Conservation (phyloP, 2,329 filamentous ascomycete species). For the Penicillium sp. region DNA sequence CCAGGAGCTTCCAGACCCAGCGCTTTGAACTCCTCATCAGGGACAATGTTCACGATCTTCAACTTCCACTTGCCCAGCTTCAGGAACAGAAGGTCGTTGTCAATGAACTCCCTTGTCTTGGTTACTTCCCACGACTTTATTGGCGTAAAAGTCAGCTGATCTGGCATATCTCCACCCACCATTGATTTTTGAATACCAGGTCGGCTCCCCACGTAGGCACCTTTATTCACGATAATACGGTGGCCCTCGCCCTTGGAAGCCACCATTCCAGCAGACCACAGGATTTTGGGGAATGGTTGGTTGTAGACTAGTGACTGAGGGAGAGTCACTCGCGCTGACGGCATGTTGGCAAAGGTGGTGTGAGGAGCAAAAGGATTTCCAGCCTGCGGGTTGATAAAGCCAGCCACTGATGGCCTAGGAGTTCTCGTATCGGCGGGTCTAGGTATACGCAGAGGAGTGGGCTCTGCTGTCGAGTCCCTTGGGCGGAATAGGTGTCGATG, state of each 20-base stretch:
- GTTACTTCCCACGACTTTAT: constrained; percentile 50
- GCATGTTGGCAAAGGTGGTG: constrained; percentile 45
- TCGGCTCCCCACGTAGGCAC: constrained; percentile 56
- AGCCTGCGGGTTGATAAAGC: constrained; percentile 37
- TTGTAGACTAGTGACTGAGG: constrained; percentile 56
- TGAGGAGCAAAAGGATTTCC: constrained; percentile 47
- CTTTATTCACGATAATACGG: constrained; percentile 54
- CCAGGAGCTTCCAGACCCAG: constrained; percentile 55
- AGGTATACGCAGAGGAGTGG: constrained; percentile 34
- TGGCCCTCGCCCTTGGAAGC: constrained; percentile 57
- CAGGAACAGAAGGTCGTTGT: constrained; percentile 58
- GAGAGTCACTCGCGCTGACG: constrained; percentile 46
- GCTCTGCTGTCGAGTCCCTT: constrained; percentile 39
- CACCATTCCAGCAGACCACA: constrained; percentile 58
- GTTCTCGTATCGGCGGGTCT: neutral
- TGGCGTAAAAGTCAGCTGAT: constrained; percentile 55
- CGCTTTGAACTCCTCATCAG: constrained; percentile 58
- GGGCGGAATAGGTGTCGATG: constrained; percentile 56
- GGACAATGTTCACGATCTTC: constrained; percentile 60
- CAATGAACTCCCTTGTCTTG: constrained; percentile 55
- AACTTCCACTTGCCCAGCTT: constrained; percentile 66
- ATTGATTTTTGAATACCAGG: constrained; percentile 44
- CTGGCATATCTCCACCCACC: constrained; percentile 36
- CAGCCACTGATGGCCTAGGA: constrained; percentile 25
- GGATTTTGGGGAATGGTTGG: constrained; percentile 54